Evolutionary conservation across 768 basidiomycete species (phyloP), one percentile per base, ranked within the genome.

Genomic region (Tylopilus subfusipes): DNA sequence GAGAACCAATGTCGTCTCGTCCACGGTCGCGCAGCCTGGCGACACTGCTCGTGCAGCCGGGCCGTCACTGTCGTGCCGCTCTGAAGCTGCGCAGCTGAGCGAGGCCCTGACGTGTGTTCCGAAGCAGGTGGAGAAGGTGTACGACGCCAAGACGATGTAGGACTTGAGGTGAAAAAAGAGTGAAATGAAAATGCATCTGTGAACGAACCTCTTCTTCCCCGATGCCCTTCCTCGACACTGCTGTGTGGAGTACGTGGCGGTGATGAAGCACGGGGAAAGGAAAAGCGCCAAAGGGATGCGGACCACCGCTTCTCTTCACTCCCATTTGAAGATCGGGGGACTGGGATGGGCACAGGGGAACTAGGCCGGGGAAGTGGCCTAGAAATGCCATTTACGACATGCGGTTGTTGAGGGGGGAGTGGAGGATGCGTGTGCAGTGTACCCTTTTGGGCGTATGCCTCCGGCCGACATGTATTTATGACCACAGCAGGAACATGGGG

Each of bases 1-100:
- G 77, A 76, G 65, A 82, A 82, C 82, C 82, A 83, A 59, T 75
- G 71, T 34, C 78, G 75, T 61, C 75, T 73, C 53, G 78, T 68
- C 53, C 78, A 73, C 58, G 69, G 68, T 30, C 70, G 66, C 33
- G 66, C 62, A 21, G 60, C 70, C 48, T 70, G 65, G 36, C 72
- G 71, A 62, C 70, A 72, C 36, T 65, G 64, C 46, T 67, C 67
- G 42, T 63, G 65, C 59, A 69, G 66, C 60, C 61, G 66, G 59
- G 57, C 44, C 53, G 62, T 65, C 52, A 44, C 53, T 11, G 57
- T 39, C 36, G 50, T 59, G 36, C 52, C 55, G 0, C 48, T 42
- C 51, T 42, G 61, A 18, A 55, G 38, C 65, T 62, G 70, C 59
- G 63, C 64, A 57, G 55, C 66, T 67, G 60, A 47, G 40, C 34